Conservation (phyloP, 2,329 filamentous ascomycete genomes). For the Samsoniella hepiali region DNA sequence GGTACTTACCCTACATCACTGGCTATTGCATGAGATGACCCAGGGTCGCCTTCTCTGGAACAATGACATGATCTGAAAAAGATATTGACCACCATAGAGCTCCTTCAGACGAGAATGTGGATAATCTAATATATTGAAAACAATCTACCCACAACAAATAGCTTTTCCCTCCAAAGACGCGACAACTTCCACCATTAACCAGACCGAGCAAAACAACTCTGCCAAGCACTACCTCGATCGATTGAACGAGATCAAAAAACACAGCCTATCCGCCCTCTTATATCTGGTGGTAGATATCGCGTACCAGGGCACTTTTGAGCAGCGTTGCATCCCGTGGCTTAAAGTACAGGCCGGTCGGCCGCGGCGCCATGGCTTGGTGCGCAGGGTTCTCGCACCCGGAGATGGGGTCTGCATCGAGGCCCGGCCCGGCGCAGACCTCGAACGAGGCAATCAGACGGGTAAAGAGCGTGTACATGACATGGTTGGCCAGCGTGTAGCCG, state of each 20-base stretch:
- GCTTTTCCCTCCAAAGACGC: not conserved
- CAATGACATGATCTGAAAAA: not conserved
- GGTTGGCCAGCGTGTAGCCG: conserved; percentile 13
- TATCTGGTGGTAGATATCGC: not conserved
- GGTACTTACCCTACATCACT: too few relatives aligned
- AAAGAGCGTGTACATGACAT: conserved; percentile 12
- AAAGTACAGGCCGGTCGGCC: conserved; percentile 11
- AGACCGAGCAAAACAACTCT: too few relatives aligned
- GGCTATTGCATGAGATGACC: too few relatives aligned
- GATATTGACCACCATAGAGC: not conserved
- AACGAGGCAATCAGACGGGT: conserved; percentile 4
- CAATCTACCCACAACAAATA: not conserved
- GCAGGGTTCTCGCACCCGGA: not conserved
- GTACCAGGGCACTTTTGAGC: not conserved
- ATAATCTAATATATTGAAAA: conserved; percentile 1
- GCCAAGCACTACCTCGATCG: too few relatives aligned
- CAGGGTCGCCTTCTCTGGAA: too few relatives aligned
- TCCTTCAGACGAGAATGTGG: not conserved
- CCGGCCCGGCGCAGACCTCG: conserved; percentile 1
- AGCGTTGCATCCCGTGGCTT: not conserved
- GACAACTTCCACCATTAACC: too few relatives aligned
- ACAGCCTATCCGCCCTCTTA: not conserved
- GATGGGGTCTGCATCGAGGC: conserved; percentile 5
- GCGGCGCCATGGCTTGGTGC: conserved; percentile 12
- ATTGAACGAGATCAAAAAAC: too few relatives aligned